Evolutionary conservation across 1,139 yeast genomes (phyloP).

Genomic region (Yamadazyma triangularis): DNA sequence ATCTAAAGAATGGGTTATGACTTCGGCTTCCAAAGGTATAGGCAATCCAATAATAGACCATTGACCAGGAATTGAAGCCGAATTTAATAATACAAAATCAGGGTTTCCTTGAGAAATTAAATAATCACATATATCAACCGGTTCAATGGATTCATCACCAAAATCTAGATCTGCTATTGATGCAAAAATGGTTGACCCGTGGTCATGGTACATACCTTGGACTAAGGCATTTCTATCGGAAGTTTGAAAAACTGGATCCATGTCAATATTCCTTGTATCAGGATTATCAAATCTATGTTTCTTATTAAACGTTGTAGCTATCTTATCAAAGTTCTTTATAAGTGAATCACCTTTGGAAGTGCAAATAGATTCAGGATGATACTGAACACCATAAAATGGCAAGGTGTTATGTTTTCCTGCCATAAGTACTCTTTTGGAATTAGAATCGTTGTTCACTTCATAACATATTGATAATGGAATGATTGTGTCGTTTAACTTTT

Average conservation of each 20-base stretch:
- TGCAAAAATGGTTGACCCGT: slow-evolving; percentile 3
- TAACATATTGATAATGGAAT: slow-evolving; percentile 55
- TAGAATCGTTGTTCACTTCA: slow-evolving; percentile 37
- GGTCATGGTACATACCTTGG: slow-evolving; percentile 5
- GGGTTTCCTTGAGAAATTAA: slow-evolving; percentile 13
- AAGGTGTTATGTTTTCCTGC: slow-evolving; percentile 57
- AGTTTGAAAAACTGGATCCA: slow-evolving; percentile 1
- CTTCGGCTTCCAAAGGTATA: slow-evolving; percentile 43
- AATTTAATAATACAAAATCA: slow-evolving; percentile 60
- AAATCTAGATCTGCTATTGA: slow-evolving; percentile 6
- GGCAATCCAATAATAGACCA: slow-evolving; percentile 88
- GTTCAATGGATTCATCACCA: slow-evolving; percentile 11
- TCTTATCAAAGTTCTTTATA: slow-evolving; percentile 55
- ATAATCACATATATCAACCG: slow-evolving; percentile 50
- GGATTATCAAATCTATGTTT: slow-evolving; percentile 9
- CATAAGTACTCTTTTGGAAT: slow-evolving; percentile 41
- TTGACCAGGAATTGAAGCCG: slow-evolving; percentile 76
- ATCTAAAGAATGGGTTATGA: slow-evolving; percentile 63
- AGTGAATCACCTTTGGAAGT: slow-evolving; percentile 62
- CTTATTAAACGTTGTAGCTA: slow-evolving; percentile 43
- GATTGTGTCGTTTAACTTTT: slow-evolving; percentile 24
- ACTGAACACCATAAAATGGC: slow-evolving; percentile 93
- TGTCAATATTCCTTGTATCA: not conserved
- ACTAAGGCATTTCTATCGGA: slow-evolving; percentile 6
- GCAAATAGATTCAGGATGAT: slow-evolving; percentile 94